A percentile compares a stretch with the other conserved stretches of the same genome.
These are phyloP conservation scores for Fusarium keratoplasticum DNA, from an alignment of 2,329 filamentous ascomycete genomes.

Conservation along the genomic window DNA sequence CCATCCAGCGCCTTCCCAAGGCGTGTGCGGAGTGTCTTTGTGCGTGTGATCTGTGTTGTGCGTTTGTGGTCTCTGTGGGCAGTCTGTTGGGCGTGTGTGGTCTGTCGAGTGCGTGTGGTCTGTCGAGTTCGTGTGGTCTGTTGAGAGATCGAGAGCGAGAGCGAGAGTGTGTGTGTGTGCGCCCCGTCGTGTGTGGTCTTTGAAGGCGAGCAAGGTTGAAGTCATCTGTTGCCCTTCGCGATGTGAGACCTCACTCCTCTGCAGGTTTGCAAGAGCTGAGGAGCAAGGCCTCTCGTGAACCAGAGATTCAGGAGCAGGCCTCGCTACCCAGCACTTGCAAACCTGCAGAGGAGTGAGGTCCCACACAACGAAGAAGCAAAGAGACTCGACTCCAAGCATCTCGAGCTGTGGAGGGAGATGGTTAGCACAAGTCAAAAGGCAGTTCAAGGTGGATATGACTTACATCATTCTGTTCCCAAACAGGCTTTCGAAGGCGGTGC, in stretches of 20 bases:
- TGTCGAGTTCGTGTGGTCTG: neutral
- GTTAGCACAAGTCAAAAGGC: neutral
- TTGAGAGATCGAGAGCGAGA: neutral
- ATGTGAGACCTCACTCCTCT: neutral
- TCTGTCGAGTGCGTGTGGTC: neutral
- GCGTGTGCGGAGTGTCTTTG: neutral
- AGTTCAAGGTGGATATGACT: neutral
- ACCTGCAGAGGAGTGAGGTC: neutral
- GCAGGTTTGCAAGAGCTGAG: conserved; percentile 22
- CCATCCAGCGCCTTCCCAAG: neutral
- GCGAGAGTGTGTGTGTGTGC: neutral
- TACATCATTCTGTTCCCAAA: neutral
- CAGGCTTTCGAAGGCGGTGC: too few relatives aligned
- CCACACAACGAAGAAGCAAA: neutral
- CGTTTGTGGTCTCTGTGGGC: neutral
- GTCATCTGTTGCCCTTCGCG: neutral
- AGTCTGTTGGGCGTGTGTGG: neutral
- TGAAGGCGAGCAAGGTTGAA: neutral
- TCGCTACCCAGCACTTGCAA: conserved; percentile 15
- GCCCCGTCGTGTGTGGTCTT: neutral
- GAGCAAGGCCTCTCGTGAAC: conserved; percentile 8
- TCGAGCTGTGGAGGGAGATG: neutral
- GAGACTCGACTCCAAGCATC: neutral
- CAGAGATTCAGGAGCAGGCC: conserved; percentile 16
- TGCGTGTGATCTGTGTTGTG: neutral